Evolutionary conservation across 495 filamentous ascomycete genomes (phyloP), one percentile per base, ranked within the genome.

Genomic region (Aspergillus avenaceus): DNA sequence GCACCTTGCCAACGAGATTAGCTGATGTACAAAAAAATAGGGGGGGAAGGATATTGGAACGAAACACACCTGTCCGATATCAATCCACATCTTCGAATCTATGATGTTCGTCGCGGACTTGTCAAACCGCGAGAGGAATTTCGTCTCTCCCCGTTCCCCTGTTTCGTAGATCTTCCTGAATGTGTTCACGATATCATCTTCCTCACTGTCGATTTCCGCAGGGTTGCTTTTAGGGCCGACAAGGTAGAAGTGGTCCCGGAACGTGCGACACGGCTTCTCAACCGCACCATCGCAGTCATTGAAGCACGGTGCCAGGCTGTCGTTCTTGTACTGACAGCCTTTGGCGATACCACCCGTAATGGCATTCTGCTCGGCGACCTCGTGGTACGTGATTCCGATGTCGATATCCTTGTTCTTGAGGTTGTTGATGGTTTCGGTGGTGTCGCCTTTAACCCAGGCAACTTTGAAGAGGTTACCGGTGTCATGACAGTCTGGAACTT

Each of bases 21-120:
- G 12, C 5, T 4, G 9, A 22, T 5, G 2, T 42, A 19, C 14
- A 46, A 22, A 36, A 18, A 36, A 8, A 18, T 3, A 36, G 9
- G n/a, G n/a, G n/a, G n/a, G n/a, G n/a, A n/a, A n/a, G n/a, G n/a
- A n/a, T n/a, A n/a, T n/a, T n/a, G n/a, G n/a, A n/a, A n/a, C n/a
- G n/a, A n/a, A n/a, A 31, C 4, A 21, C 13, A 64, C 65, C 49
- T 75, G 66, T 8, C 74, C 73, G 41, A 76, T 75, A 1, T 47
- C 49, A 29, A 70, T 59, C 70, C 72, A 78, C 12, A 75, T 46
- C 51, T 62, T 36, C 0, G 67, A 71, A n/a, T 75, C 74, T 42
- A 73, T 72, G 53, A 78, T 75, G 31, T 73, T 75, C 5, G 68
- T 72, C 0, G 73, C 73, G 5, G 70, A 74, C 47, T 73, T 76